phyloP scores from a whole-genome alignment of 371 early-diverging fungal species.

The Apophysomyces variabilis region DNA sequence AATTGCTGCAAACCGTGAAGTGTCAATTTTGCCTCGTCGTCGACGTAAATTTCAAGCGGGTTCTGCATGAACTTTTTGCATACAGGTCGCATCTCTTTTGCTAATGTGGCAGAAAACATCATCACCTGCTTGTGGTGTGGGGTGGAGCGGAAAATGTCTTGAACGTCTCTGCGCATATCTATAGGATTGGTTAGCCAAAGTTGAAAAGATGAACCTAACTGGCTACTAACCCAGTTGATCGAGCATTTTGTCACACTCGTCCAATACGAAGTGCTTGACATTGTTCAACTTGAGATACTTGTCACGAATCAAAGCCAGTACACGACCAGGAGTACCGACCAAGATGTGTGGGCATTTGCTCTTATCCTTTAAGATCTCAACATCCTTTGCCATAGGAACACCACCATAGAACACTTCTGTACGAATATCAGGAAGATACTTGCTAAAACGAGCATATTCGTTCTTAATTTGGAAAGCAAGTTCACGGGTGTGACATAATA shows the following conservation, averaged over 20 bases:
- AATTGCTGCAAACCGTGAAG: constrained; percentile 97
- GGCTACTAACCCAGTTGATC: constrained; percentile 74
- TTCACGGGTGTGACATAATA: constrained; percentile 98
- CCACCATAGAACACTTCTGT: constrained; percentile 96
- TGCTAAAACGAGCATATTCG: constrained; percentile 93
- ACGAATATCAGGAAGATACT: constrained; percentile 92
- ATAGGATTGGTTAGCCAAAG: background rate
- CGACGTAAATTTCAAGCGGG: constrained; percentile 97
- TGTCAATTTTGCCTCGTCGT: constrained; percentile 98
- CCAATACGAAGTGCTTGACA: constrained; percentile 97
- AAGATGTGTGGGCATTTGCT: constrained; percentile 89
- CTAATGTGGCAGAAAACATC: constrained; percentile 97
- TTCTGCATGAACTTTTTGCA: constrained; percentile 98
- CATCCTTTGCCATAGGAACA: constrained; percentile 76
- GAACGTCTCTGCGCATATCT: constrained; percentile 98
- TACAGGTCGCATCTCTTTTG: constrained; percentile 89
- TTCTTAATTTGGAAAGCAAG: constrained; percentile 97
- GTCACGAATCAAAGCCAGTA: constrained; percentile 87
- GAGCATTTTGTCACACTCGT: constrained; percentile 99
- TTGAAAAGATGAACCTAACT: too few relatives aligned
- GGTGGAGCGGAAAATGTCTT: constrained; percentile 93
- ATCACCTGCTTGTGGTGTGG: constrained; percentile 98
- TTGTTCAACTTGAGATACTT: constrained; percentile 76
- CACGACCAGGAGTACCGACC: constrained; percentile 98
- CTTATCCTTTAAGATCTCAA: constrained; percentile 82